phyloP scores from a whole-genome alignment of 352 stramenopile genomes.

The Globisporangium spinosum region DNA sequence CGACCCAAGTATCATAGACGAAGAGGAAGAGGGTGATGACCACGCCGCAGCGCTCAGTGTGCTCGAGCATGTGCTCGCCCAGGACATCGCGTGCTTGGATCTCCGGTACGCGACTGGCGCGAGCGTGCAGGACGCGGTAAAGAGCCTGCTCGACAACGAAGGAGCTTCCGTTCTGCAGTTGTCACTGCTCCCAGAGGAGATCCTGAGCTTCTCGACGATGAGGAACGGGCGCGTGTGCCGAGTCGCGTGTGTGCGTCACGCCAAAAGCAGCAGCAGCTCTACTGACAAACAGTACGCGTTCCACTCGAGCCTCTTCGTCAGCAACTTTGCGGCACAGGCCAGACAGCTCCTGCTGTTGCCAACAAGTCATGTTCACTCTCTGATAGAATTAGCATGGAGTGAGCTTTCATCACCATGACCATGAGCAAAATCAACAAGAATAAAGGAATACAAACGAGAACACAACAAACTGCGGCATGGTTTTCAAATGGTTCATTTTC shows the following conservation, averaged over 20 bases:
- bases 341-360: conserved; percentile 9
- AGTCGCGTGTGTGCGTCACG: conserved; percentile 29
- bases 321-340: conserved; percentile 21
- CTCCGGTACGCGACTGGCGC: conserved; percentile 32
- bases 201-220: conserved; percentile 54
- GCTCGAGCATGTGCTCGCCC: conserved; percentile 15
- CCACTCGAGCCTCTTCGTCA: conserved; percentile 29
- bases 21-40: background rate
- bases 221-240: conserved; percentile 26
- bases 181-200: conserved; percentile 19
- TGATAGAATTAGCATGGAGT: conserved; percentile 12
- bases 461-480: background rate
- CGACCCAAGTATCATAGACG: background rate
- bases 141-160: conserved; percentile 29
- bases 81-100: conserved; percentile 42
- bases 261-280: background rate
- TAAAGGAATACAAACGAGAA: background rate
- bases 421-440: background rate
- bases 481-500: conserved; percentile 13
- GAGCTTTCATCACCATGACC: background rate
- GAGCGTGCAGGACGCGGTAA: conserved; percentile 26
- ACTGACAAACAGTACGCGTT: conserved; percentile 10
- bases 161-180: background rate
- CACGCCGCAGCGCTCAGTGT: conserved; percentile 10
- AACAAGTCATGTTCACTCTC: background rate